These are phyloP conservation scores for Cicer cuneatum DNA, from an alignment of 306 rosid genomes.

Conservation along the genomic window DNA sequence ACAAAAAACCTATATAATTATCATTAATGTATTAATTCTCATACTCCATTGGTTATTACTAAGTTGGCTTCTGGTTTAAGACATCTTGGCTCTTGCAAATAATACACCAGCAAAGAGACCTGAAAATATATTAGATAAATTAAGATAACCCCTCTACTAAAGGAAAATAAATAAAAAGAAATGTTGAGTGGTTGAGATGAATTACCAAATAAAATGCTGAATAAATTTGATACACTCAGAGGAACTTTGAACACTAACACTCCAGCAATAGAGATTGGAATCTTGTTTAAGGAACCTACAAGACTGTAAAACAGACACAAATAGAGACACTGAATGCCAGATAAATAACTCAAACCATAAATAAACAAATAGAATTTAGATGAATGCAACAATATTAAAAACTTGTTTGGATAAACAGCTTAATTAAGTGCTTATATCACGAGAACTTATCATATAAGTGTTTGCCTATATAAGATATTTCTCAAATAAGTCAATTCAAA, in stretches of 20 bases:
- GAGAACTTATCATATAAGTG: too few relatives aligned
- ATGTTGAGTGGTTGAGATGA: slow-evolving; percentile 9
- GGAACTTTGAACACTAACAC: slow-evolving; percentile 77
- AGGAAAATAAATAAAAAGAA: background rate
- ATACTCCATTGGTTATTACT: slow-evolving; percentile 30
- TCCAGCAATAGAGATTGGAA: slow-evolving; percentile 86
- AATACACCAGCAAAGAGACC: slow-evolving; percentile 90
- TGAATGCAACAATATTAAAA: background rate
- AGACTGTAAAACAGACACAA: slow-evolving; percentile 58
- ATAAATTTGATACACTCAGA: slow-evolving; percentile 63
- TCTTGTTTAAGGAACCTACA: slow-evolving; percentile 94
- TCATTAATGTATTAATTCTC: slow-evolving; percentile 22
- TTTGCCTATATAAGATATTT: too few relatives aligned
- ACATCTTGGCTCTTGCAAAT: slow-evolving; percentile 86
- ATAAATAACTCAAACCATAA: slow-evolving; percentile 4
- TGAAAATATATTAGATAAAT: slow-evolving; percentile 45
- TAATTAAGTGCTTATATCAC: too few relatives aligned
- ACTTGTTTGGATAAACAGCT: background rate
- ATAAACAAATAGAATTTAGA: background rate
- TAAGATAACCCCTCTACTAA: background rate
- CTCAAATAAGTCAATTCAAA: too few relatives aligned
- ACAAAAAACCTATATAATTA: slow-evolving; percentile 38
- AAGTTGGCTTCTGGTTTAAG: slow-evolving; percentile 44
- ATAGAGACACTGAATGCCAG: background rate
- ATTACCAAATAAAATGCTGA: slow-evolving; percentile 89